Evolutionary conservation across 140 eudicot genomes (phyloP), one percentile per base, ranked within the genome.

Genomic region (Oenanthe javanica): DNA sequence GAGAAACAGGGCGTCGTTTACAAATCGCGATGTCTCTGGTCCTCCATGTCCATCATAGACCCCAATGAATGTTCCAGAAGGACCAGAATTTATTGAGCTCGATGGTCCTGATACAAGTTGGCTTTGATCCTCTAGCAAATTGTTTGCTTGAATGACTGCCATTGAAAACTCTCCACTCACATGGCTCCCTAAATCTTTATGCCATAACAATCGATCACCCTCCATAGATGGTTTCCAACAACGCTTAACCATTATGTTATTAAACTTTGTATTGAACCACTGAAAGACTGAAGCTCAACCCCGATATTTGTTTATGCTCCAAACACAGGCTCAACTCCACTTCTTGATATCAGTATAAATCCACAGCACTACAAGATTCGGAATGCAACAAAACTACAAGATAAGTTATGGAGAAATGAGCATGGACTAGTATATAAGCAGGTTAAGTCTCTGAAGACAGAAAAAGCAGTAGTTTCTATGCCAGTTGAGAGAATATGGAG

Each of bases 81-180:
- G 72, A 23, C 72, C 72, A n/a, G 72, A 64, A 23, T 23, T 27
- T 9, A 7, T 0, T 11, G 40, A 64, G 16, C 72, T 64, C 6
- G 23, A 2, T 23, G 11, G 40, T 23, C 71, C 72, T 11, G 72
- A 64, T 25, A n/a, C 72, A 27, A 64, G 72, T 11, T 64, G 72
- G 72, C 72, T 64, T 11, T 64, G 71, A 64, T 64, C 71, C 71
- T 64, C 72, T 23, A 64, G 72, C 40, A 64, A 25, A 23, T 64
- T 64, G 72, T 64, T 64, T 8, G 72, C 72, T 64, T 64, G 72
- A 64, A 64, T 27, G 13, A 64, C 72, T n/a, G 72, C 72, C 72
- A 64, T 64, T 23, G 72, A 64, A 27, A 64, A 64, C 72, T 64
- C 72, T n/a, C 72, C 72, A 64, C 40, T 64, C 4, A 64, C 13